A percentile compares a stretch with the other conserved stretches of the same genome.
Conservation (phyloP, 257 asterid genomes). For the Solanum lignicaule region DNA sequence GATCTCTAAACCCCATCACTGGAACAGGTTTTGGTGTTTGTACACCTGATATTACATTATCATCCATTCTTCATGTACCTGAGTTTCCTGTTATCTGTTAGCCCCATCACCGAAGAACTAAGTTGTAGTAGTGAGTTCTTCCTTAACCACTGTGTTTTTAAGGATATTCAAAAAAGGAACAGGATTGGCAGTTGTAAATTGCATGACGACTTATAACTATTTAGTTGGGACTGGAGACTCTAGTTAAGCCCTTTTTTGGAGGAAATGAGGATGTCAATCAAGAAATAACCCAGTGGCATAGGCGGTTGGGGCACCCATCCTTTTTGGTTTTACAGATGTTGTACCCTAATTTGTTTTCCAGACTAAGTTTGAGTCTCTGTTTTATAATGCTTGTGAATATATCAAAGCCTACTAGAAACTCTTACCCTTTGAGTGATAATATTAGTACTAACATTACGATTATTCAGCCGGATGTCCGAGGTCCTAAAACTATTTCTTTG, state of each 20-base stretch:
- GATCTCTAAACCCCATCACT: not conserved
- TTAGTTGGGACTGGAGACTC: not conserved
- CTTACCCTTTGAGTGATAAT: not conserved
- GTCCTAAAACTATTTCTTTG: not conserved
- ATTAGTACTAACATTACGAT: not conserved
- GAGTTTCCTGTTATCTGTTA: not conserved
- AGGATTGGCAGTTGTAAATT: not conserved
- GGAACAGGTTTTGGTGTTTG: not conserved
- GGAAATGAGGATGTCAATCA: not conserved
- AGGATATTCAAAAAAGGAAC: not conserved
- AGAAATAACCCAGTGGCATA: not conserved
- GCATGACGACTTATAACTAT: not conserved
- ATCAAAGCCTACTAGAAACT: not conserved
- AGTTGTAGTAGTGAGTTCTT: not conserved
- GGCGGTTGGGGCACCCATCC: not conserved
- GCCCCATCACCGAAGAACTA: not conserved
- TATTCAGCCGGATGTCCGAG: not conserved
- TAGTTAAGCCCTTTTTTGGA: not conserved
- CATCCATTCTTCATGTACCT: not conserved
- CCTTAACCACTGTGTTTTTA: not conserved
- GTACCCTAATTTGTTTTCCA: not conserved
- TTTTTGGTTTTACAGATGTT: not conserved
- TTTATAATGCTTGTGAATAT: not conserved
- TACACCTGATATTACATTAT: not conserved
- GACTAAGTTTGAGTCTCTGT: not conserved